A percentile compares a stretch with the other conserved stretches of the same genome.
Evolutionary conservation across 2,329 filamentous ascomycete species (phyloP).

Genomic region (Annulohypoxylon truncatum): DNA sequence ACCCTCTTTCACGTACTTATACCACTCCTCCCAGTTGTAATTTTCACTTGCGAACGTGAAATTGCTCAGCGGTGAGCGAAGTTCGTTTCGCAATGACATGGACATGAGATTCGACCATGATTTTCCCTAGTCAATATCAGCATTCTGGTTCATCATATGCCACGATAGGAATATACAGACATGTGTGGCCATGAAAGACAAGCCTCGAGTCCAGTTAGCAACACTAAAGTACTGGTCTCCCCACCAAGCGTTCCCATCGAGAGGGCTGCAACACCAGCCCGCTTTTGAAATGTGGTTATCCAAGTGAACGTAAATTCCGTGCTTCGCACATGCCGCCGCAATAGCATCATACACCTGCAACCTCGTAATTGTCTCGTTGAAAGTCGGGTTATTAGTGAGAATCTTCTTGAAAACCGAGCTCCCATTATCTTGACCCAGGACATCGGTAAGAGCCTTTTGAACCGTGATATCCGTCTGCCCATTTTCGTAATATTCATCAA

Average conservation of each 20-base stretch:
- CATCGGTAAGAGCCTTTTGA: slow-evolving; percentile 57
- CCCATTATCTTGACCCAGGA: slow-evolving; percentile 63
- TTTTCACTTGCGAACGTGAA: slow-evolving; percentile 44
- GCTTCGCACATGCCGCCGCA: slow-evolving; percentile 65
- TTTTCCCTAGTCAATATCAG: slow-evolving; percentile 51
- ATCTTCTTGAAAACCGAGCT: slow-evolving; percentile 62
- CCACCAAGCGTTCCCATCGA: slow-evolving; percentile 71
- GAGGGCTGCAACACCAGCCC: slow-evolving; percentile 66
- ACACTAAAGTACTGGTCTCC: slow-evolving; percentile 69
- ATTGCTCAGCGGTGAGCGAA: slow-evolving; percentile 56
- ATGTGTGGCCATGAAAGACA: slow-evolving; percentile 69
- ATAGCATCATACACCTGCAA: slow-evolving; percentile 70
- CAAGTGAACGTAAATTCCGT: slow-evolving; percentile 68
- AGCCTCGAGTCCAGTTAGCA: slow-evolving; percentile 69
- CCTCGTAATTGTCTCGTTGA: slow-evolving; percentile 64
- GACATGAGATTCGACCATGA: slow-evolving; percentile 61
- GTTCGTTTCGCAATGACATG: slow-evolving; percentile 65
- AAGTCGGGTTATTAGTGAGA: slow-evolving; percentile 66
- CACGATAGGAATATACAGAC: slow-evolving; percentile 32
- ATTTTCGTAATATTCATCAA: slow-evolving; percentile 67
- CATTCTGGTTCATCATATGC: background rate
- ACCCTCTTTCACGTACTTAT: slow-evolving; percentile 61
- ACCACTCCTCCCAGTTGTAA: slow-evolving; percentile 69
- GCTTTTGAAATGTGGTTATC: slow-evolving; percentile 71
- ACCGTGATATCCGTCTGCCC: slow-evolving; percentile 60